Percentiles rank a stretch among this genome's conserved stretches.
Evolutionary conservation across 2,329 filamentous ascomycete species (phyloP).

Genomic region (Aureobasidium leucospermi): DNA sequence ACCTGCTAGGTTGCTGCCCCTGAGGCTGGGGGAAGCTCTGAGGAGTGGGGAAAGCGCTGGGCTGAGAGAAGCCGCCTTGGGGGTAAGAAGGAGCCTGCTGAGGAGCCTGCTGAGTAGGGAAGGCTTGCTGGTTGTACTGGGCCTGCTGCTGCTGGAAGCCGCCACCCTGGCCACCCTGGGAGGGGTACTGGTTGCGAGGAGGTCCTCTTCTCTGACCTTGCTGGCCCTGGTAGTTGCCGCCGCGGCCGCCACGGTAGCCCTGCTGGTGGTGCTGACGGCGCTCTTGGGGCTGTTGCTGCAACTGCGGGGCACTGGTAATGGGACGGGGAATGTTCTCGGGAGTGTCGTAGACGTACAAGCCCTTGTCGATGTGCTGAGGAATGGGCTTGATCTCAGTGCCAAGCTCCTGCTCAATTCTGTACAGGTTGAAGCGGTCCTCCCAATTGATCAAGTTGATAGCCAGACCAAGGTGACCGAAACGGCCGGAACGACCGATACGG

Average conservation of each 20-base stretch:
- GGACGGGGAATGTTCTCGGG: slow-evolving; percentile 92
- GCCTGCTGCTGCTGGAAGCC: slow-evolving; percentile 21
- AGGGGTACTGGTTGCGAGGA: slow-evolving; percentile 25
- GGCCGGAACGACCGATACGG: slow-evolving; percentile 93
- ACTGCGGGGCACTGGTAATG: slow-evolving; percentile 47
- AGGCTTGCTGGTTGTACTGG: slow-evolving; percentile 19
- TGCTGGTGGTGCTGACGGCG: slow-evolving; percentile 26
- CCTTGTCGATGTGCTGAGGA: slow-evolving; percentile 89
- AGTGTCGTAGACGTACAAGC: slow-evolving; percentile 94
- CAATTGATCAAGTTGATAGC: slow-evolving; percentile 99
- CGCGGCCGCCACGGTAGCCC: slow-evolving; percentile 26
- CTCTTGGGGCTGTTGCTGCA: slow-evolving; percentile 20
- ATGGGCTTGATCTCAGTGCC: slow-evolving; percentile 98
- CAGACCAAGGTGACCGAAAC: slow-evolving; percentile 92
- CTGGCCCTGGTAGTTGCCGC: slow-evolving; percentile 24
- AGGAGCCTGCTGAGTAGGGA: slow-evolving; percentile 18
- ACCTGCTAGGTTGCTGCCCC: slow-evolving; percentile 5
- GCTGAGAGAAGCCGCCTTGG: slow-evolving; percentile 3
- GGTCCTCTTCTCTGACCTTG: slow-evolving; percentile 25
- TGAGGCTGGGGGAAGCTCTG: slow-evolving; percentile 4
- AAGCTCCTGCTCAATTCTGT: slow-evolving; percentile 95
- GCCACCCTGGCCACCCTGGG: slow-evolving; percentile 8
- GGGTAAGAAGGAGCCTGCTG: slow-evolving; percentile 23
- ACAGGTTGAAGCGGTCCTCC: slow-evolving; percentile 98
- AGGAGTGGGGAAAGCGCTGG: slow-evolving; percentile 7